Percentiles rank a stretch among this genome's conserved stretches.
phyloP scores from a whole-genome alignment of 2,329 filamentous ascomycete species.

The Fusarium cyanostomum region DNA sequence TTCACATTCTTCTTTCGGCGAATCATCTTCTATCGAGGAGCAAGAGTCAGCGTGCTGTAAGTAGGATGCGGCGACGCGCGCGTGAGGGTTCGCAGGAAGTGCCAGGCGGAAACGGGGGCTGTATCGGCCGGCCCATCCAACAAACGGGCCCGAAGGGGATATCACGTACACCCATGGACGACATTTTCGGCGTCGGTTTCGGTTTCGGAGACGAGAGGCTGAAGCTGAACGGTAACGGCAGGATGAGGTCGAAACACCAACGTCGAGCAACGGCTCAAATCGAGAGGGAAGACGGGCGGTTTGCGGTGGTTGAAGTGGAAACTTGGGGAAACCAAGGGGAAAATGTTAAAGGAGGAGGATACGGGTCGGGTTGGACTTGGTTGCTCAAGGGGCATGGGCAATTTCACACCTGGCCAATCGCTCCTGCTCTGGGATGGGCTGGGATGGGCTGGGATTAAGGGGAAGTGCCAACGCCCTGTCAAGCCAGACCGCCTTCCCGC shows the following conservation, averaged over 20 bases:
- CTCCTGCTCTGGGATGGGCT: slow-evolving; percentile 38
- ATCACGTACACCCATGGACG: slow-evolving; percentile 48
- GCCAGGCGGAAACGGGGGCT: slow-evolving; percentile 38
- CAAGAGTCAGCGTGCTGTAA: slow-evolving; percentile 43
- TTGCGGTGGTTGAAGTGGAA: slow-evolving; percentile 44
- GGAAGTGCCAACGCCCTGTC: slow-evolving; percentile 41
- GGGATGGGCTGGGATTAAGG: slow-evolving; percentile 40
- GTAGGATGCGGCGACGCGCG: slow-evolving; percentile 20
- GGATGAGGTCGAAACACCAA: slow-evolving; percentile 34
- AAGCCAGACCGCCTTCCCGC: slow-evolving; percentile 44
- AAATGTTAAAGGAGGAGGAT: slow-evolving; percentile 48
- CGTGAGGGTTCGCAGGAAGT: slow-evolving; percentile 21
- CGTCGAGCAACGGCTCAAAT: slow-evolving; percentile 38
- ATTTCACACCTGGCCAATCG: slow-evolving; percentile 48
- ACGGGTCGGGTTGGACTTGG: slow-evolving; percentile 37
- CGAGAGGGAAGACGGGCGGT: slow-evolving; percentile 33
- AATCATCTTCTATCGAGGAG: slow-evolving; percentile 80
- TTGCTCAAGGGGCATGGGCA: slow-evolving; percentile 44
- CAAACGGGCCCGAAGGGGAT: slow-evolving; percentile 24
- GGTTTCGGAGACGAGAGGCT: slow-evolving; percentile 27
- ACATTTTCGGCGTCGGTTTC: slow-evolving; percentile 43
- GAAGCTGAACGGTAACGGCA: slow-evolving; percentile 31
- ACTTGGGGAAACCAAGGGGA: slow-evolving; percentile 44
- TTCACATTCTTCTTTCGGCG: slow-evolving; percentile 99
- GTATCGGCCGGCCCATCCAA: slow-evolving; percentile 31